A percentile compares a stretch with the other conserved stretches of the same genome.
Evolutionary conservation across 1,284 basidiomycete species (phyloP).

Genomic region (Golubevia sp.): DNA sequence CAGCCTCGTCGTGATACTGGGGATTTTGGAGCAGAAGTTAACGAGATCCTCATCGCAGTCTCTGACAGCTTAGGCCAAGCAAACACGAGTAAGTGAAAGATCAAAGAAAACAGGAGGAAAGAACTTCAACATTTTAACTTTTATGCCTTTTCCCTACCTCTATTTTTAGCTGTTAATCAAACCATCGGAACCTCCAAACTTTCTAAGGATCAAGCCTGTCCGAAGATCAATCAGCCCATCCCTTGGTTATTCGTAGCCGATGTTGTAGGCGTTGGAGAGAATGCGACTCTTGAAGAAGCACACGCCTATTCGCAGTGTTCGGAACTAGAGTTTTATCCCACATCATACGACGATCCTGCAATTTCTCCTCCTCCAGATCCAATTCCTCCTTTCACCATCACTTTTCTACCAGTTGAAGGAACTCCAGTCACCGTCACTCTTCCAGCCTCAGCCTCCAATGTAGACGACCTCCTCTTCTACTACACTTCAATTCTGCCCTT

Average conservation of each 20-base stretch:
- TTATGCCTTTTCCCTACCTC: slow-evolving; percentile 3
- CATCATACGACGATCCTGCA: too few relatives aligned
- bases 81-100: slow-evolving; percentile 24
- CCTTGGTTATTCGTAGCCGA: slow-evolving; percentile 30
- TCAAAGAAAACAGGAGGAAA: too few relatives aligned
- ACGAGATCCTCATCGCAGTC: slow-evolving; percentile 21
- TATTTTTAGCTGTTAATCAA: too few relatives aligned
- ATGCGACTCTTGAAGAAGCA: not conserved
- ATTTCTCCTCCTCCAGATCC: too few relatives aligned
- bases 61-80: slow-evolving; percentile 28
- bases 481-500: slow-evolving; percentile 24
- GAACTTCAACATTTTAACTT: slow-evolving; percentile 6
- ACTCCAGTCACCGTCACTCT: slow-evolving; percentile 23
- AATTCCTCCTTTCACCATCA: slow-evolving; percentile 28
- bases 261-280: too few relatives aligned
- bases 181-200: too few relatives aligned
- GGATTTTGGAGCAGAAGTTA: slow-evolving; percentile 18
- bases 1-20: slow-evolving; percentile 23
- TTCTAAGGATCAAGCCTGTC: slow-evolving; percentile 4
- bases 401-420: slow-evolving; percentile 22
- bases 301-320: slow-evolving; percentile 26
- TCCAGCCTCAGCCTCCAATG: slow-evolving; percentile 14
- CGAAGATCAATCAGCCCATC: slow-evolving; percentile 19
- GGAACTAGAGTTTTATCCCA: slow-evolving; percentile 31
- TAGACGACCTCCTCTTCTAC: slow-evolving; percentile 27